These are phyloP conservation scores for Flaveria sonorensis DNA, from an alignment of 129 eudicot species.

Conservation along the genomic window DNA sequence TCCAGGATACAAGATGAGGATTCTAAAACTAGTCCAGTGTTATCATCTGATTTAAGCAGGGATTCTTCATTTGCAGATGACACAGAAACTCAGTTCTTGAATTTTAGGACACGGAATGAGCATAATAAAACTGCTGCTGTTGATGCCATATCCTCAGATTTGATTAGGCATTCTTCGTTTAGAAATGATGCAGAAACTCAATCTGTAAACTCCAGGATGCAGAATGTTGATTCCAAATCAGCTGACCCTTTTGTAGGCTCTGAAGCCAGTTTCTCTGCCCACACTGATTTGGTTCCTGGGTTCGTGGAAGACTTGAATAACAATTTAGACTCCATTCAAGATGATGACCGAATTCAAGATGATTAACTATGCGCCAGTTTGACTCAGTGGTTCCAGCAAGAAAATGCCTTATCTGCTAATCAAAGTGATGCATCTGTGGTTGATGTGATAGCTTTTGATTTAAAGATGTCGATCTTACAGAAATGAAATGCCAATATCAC, in stretches of 20 bases:
- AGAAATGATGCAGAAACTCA: conserved; percentile 33
- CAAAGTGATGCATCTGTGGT: conserved; percentile 13
- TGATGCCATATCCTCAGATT: neutral
- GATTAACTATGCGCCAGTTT: conserved; percentile 18
- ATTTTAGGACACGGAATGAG: neutral
- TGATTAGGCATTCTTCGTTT: neutral
- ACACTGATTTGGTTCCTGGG: conserved; percentile 35
- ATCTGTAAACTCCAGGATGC: conserved; percentile 32
- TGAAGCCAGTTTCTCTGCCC: conserved; percentile 36
- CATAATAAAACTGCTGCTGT: neutral
- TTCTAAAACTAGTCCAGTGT: neutral
- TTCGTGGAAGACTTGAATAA: conserved; percentile 28
- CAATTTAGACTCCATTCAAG: conserved; percentile 15
- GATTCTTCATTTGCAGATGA: neutral
- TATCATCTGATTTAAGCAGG: conserved; percentile 19
- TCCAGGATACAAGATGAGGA: conserved; percentile 1
- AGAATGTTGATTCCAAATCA: conserved; percentile 32
- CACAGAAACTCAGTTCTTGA: conserved; percentile 2
- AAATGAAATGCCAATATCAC: conserved; percentile 22
- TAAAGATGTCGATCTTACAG: conserved; percentile 23
- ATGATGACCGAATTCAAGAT: conserved; percentile 20
- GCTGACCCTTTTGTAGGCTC: conserved; percentile 32
- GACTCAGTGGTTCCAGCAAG: conserved; percentile 10
- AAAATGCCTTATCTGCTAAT: conserved; percentile 14
- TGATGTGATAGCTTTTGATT: conserved; percentile 16